phyloP scores from a whole-genome alignment of 2,329 filamentous ascomycete genomes.

The Coniochaeta pulveracea region DNA sequence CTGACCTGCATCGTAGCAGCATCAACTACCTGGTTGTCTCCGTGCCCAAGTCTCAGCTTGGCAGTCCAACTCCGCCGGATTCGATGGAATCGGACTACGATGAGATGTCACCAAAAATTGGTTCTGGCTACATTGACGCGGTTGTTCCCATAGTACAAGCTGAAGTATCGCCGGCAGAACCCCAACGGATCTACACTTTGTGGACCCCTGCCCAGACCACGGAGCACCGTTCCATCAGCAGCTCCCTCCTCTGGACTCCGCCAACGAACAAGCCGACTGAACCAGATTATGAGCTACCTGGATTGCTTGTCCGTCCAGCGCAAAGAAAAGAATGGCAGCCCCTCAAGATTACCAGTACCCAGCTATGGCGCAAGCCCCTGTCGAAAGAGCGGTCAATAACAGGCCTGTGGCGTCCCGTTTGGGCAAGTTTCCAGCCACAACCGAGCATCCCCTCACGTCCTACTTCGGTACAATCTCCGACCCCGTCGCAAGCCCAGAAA shows the following conservation, averaged over 20 bases:
- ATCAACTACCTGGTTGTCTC: slow-evolving; percentile 27
- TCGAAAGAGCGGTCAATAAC: slow-evolving; percentile 7
- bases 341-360: slow-evolving; percentile 24
- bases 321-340: slow-evolving; percentile 20
- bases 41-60: slow-evolving; percentile 28
- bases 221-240: slow-evolving; percentile 4
- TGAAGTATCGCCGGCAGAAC: not conserved
- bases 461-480: not conserved
- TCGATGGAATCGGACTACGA: slow-evolving; percentile 38
- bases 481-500: slow-evolving; percentile 10
- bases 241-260: slow-evolving; percentile 17
- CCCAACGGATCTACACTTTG: slow-evolving; percentile 10
- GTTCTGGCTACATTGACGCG: slow-evolving; percentile 9
- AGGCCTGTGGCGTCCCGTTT: slow-evolving; percentile 21
- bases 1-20: slow-evolving; percentile 23
- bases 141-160: slow-evolving; percentile 4
- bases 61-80: slow-evolving; percentile 43
- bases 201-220: slow-evolving; percentile 14
- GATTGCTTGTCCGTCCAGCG: slow-evolving; percentile 21
- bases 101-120: slow-evolving; percentile 20
- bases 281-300: slow-evolving; percentile 14
- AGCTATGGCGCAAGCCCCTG: slow-evolving; percentile 26
- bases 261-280: not conserved
- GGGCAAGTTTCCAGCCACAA: slow-evolving; percentile 12
- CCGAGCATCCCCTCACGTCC: slow-evolving; percentile 7